These are phyloP conservation scores for Colletotrichum orchidophilum DNA, from an alignment of 2,329 filamentous ascomycete species.

Conservation along the genomic window DNA sequence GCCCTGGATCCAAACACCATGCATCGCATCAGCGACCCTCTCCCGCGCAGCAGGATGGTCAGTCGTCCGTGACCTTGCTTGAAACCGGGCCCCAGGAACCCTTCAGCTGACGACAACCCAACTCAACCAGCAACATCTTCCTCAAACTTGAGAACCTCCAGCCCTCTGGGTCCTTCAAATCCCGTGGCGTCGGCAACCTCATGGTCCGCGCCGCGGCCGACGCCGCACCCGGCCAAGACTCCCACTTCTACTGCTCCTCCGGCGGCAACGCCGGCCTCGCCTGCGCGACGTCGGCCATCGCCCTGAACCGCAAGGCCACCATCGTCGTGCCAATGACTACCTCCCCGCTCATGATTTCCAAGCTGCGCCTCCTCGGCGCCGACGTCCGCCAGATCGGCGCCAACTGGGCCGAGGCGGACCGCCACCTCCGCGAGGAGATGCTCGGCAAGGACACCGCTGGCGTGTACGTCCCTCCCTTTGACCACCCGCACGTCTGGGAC, in stretches of 20 bases:
- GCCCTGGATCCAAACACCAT: slow-evolving; percentile 78
- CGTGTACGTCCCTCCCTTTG: slow-evolving; percentile 77
- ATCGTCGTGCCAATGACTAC: slow-evolving; percentile 78
- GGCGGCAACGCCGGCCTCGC: slow-evolving; percentile 89
- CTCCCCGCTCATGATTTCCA: slow-evolving; percentile 74
- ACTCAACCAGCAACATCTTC: slow-evolving; percentile 74
- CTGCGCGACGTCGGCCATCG: slow-evolving; percentile 76
- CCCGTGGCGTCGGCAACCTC: slow-evolving; percentile 77
- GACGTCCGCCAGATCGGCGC: slow-evolving; percentile 75
- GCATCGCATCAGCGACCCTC: slow-evolving; percentile 72
- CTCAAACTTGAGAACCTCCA: slow-evolving; percentile 89
- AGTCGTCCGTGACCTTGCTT: slow-evolving; percentile 39
- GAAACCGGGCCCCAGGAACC: no score
- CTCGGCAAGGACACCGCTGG: slow-evolving; percentile 60
- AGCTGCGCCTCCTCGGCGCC: slow-evolving; percentile 74
- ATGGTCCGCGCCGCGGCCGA: slow-evolving; percentile 60
- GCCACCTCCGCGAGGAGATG: slow-evolving; percentile 68
- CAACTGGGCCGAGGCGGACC: slow-evolving; percentile 76
- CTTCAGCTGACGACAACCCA: slow-evolving; percentile 22
- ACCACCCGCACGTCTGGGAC: slow-evolving; percentile 74
- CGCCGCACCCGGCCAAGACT: slow-evolving; percentile 43
- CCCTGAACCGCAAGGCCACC: slow-evolving; percentile 73
- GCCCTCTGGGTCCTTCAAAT: slow-evolving; percentile 88
- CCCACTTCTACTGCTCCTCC: slow-evolving; percentile 82
- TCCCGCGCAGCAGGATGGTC: slow-evolving; percentile 79